Conservation (phyloP, 495 filamentous ascomycete genomes). For the Neurospora sp. region DNA sequence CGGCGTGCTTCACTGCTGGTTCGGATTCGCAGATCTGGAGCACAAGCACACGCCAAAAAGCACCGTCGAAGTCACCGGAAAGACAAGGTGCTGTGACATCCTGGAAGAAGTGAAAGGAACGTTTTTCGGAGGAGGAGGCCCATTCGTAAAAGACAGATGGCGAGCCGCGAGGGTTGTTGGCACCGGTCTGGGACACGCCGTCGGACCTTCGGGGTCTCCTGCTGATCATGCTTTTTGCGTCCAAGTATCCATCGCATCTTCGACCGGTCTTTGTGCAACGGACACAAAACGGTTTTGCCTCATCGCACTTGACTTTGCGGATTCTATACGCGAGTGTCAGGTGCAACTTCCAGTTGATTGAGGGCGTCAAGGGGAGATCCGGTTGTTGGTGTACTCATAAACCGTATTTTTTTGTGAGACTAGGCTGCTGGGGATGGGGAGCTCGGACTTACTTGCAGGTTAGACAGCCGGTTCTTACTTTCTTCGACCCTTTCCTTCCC, state of each 20-base stretch:
- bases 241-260: constrained; percentile 34
- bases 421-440: neutral
- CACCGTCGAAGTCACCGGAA: constrained; percentile 39
- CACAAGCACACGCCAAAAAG: constrained; percentile 48
- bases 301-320: constrained; percentile 36
- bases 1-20: constrained; percentile 50
- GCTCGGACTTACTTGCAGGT: constrained; percentile 26
- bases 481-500: constrained; percentile 26
- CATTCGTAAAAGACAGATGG: constrained; percentile 16
- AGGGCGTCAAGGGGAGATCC: neutral
- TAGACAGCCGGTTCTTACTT: constrained; percentile 27
- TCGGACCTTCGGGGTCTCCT: constrained; percentile 18
- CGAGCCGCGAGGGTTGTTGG: constrained; percentile 8
- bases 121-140: constrained; percentile 25
- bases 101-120: constrained; percentile 44
- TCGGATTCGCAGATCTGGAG: constrained; percentile 47
- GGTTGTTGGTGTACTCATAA: neutral
- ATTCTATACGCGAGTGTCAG: constrained; percentile 12
- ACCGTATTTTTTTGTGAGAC: neutral
- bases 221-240: constrained; percentile 18
- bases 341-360: neutral
- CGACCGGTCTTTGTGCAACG: constrained; percentile 36
- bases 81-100: constrained; percentile 36
- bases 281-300: constrained; percentile 32
- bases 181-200: neutral